These are phyloP conservation scores for Ligustrum vulgare DNA, from an alignment of 257 asterid genomes.

Conservation along the genomic window DNA sequence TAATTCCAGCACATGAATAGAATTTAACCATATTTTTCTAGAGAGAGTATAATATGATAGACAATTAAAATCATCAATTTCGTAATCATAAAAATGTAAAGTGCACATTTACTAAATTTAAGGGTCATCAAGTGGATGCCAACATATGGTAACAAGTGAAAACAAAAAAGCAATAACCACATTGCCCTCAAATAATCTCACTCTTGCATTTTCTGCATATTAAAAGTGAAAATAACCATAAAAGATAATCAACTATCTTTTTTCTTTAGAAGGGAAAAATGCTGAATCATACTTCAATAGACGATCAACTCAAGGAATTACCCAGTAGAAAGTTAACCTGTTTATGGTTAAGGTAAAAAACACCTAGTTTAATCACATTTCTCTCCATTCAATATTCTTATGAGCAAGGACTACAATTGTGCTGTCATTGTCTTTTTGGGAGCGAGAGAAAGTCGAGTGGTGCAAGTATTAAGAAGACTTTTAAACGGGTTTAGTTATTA, in stretches of 20 bases:
- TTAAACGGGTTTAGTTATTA: not conserved
- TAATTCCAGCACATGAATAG: not conserved
- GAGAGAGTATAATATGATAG: not conserved
- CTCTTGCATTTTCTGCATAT: not conserved
- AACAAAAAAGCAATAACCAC: not conserved
- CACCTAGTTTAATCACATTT: not conserved
- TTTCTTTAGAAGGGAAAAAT: not conserved
- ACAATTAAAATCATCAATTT: conserved; percentile 7
- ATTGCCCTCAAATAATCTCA: not conserved
- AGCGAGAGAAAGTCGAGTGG: not conserved
- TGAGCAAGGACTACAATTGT: not conserved
- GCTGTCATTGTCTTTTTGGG: not conserved
- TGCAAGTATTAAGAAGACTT: not conserved
- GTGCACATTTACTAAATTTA: not conserved
- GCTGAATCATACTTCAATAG: not conserved
- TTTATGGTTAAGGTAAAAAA: not conserved
- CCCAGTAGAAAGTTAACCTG: not conserved
- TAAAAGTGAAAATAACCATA: not conserved
- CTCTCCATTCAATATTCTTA: not conserved
- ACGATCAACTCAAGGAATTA: not conserved
- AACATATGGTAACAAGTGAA: not conserved
- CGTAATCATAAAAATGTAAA: not conserved
- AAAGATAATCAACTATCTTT: not conserved
- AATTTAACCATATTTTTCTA: not conserved
- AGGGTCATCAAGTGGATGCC: not conserved